These are phyloP conservation scores for Epichloe aotearoae DNA, from an alignment of 2,329 filamentous ascomycete species.

Conservation along the genomic window DNA sequence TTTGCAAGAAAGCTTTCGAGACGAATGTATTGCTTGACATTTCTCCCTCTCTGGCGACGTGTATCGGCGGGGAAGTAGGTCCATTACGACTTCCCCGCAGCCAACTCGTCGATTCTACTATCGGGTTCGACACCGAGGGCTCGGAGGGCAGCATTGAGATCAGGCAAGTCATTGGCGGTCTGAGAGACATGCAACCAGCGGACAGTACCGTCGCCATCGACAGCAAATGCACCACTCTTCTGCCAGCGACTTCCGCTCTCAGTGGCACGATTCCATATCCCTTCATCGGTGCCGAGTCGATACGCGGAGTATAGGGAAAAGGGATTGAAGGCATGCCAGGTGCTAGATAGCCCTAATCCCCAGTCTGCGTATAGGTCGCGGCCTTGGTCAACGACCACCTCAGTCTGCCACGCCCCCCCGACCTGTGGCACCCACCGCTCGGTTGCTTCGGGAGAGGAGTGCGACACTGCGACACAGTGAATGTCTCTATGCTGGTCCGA, in stretches of 20 bases:
- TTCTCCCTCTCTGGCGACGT: no score
- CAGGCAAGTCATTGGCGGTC: constrained; percentile 19
- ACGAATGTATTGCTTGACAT: no score
- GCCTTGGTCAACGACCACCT: constrained; percentile 46
- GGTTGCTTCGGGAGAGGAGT: constrained; percentile 39
- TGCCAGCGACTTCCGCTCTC: constrained; percentile 59
- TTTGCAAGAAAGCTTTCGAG: no score
- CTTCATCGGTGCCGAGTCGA: constrained; percentile 44
- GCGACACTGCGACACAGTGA: constrained; percentile 49
- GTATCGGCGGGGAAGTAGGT: no score
- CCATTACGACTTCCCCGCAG: background rate
- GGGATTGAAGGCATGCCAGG: constrained; percentile 51
- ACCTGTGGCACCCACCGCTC: constrained; percentile 43
- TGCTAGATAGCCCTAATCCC: constrained; percentile 48
- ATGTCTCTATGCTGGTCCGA: constrained; percentile 36
- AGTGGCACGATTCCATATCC: constrained; percentile 52
- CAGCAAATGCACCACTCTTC: constrained; percentile 49
- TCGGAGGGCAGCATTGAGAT: constrained; percentile 16
- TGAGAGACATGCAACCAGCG: constrained; percentile 18
- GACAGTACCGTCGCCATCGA: constrained; percentile 19
- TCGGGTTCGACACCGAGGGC: constrained; percentile 11
- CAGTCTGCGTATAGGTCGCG: constrained; percentile 49
- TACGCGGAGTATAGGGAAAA: constrained; percentile 43
- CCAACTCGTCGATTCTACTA: background rate
- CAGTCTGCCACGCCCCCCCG: constrained; percentile 41